phyloP scores from a whole-genome alignment of 176 grass and related monocot genomes.

The Stipa capillata region DNA sequence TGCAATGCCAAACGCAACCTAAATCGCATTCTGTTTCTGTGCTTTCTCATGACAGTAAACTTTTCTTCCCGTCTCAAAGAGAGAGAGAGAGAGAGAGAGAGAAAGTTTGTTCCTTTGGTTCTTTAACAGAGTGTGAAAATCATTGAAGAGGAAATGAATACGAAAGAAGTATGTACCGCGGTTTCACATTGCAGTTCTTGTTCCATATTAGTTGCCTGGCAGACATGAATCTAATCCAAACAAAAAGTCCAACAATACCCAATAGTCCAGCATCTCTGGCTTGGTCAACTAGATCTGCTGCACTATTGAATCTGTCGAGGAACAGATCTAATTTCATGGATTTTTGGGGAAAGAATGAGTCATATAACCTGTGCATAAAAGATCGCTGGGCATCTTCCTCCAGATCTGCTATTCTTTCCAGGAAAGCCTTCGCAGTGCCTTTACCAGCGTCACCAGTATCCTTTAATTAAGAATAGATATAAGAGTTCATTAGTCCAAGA shows the following conservation, averaged over 20 bases:
- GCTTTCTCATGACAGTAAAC: background rate
- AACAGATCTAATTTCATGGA: constrained; percentile 13
- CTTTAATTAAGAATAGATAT: constrained; percentile 44
- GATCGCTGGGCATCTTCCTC: constrained; percentile 90
- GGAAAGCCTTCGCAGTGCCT: constrained; percentile 72
- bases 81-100: too few species aligned
- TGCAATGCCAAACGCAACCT: too few species aligned
- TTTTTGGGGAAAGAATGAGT: background rate
- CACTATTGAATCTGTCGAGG: constrained; percentile 74
- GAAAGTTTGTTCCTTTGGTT: background rate
- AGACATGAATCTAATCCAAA: constrained; percentile 97
- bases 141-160: constrained; percentile 1
- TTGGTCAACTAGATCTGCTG: constrained; percentile 79
- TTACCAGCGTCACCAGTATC: constrained; percentile 60
- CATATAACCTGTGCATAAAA: constrained; percentile 88
- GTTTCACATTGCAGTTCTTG: constrained; percentile 99
- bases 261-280: constrained; percentile 58
- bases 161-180: constrained; percentile 53
- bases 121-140: background rate
- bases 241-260: constrained; percentile 83
- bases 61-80: background rate
- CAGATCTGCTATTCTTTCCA: constrained; percentile 80
- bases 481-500: constrained; percentile 17
- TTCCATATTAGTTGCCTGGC: constrained; percentile 92
- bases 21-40: background rate